Evolutionary conservation across 2,329 filamentous ascomycete species (phyloP).

Genomic region (Pseudogymnoascus verrucosus): DNA sequence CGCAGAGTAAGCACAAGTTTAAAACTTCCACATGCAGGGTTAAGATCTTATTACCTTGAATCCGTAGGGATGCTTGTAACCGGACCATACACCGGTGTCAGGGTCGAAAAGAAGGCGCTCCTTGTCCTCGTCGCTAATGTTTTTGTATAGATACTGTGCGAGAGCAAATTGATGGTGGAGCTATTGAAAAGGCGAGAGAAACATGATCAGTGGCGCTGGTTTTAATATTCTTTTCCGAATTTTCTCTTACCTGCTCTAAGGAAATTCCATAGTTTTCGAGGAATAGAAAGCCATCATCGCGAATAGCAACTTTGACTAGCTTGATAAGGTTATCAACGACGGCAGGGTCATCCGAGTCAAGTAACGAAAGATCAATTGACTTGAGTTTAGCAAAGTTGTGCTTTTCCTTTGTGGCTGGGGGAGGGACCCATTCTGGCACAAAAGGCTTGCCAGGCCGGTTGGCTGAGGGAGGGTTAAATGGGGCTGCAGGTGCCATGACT

Average conservation of each 20-base stretch:
- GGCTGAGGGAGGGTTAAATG: constrained; percentile 36
- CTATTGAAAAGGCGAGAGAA: constrained; percentile 19
- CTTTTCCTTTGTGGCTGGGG: constrained; percentile 36
- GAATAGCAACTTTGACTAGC: constrained; percentile 35
- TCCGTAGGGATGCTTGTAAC: constrained; percentile 41
- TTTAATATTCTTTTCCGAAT: neutral
- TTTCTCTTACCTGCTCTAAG: constrained; percentile 26
- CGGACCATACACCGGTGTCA: constrained; percentile 39
- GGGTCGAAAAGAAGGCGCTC: constrained; percentile 39
- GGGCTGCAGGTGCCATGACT: constrained; percentile 23
- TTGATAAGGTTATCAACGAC: constrained; percentile 37
- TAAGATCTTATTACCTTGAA: constrained; percentile 29
- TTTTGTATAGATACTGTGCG: constrained; percentile 42
- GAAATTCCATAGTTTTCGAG: constrained; percentile 44
- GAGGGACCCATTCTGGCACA: constrained; percentile 37
- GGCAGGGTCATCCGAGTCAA: constrained; percentile 35
- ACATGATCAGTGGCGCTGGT: neutral
- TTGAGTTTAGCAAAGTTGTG: constrained; percentile 35
- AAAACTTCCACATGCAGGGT: neutral
- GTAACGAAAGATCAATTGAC: constrained; percentile 36
- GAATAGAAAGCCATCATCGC: constrained; percentile 38
- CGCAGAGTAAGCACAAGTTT: neutral
- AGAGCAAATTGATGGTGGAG: constrained; percentile 43
- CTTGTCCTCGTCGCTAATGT: constrained; percentile 43
- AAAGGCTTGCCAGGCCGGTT: constrained; percentile 34